Evolutionary conservation across 2,329 filamentous ascomycete genomes (phyloP).

Genomic region (Calonectria naviculata): DNA sequence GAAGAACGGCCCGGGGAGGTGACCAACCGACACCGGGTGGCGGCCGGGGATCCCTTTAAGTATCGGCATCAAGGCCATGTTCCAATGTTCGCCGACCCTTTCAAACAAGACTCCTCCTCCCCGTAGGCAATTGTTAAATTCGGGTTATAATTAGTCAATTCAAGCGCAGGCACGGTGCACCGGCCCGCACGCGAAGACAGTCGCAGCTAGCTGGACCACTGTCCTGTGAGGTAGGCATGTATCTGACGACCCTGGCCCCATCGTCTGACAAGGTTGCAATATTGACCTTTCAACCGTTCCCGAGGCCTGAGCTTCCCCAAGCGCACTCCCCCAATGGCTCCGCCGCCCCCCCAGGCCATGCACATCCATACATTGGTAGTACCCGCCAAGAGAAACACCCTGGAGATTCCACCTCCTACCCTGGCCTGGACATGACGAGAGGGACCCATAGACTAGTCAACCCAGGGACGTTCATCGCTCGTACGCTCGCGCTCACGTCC

Average conservation of each 20-base stretch:
- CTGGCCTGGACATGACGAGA: not conserved
- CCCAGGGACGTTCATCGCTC: conserved; percentile 1
- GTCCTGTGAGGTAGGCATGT: conserved; percentile 3
- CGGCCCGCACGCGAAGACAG: conserved; percentile 37
- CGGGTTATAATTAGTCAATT: conserved; percentile 40
- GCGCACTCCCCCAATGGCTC: not conserved
- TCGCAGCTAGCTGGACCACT: conserved; percentile 24
- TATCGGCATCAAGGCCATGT: conserved; percentile 38
- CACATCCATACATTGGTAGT: conserved; percentile 6
- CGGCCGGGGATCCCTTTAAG: conserved; percentile 35
- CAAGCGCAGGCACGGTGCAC: conserved; percentile 37
- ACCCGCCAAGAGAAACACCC: conserved; percentile 12
- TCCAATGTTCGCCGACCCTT: conserved; percentile 13
- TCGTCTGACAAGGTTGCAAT: conserved; percentile 43
- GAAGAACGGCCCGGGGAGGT: conserved; percentile 29
- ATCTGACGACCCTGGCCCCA: conserved; percentile 39
- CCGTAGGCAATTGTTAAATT: conserved; percentile 33
- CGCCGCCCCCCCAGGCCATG: not conserved
- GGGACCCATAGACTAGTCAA: conserved; percentile 1
- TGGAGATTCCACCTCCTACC: conserved; percentile 2
- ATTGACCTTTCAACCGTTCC: conserved; percentile 21
- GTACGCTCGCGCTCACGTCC: not conserved
- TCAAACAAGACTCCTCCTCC: conserved; percentile 5
- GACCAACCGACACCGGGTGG: conserved; percentile 20
- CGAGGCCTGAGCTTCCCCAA: conserved; percentile 29